Conservation (phyloP, 768 basidiomycete genomes). For the Leccinellum albellum region DNA sequence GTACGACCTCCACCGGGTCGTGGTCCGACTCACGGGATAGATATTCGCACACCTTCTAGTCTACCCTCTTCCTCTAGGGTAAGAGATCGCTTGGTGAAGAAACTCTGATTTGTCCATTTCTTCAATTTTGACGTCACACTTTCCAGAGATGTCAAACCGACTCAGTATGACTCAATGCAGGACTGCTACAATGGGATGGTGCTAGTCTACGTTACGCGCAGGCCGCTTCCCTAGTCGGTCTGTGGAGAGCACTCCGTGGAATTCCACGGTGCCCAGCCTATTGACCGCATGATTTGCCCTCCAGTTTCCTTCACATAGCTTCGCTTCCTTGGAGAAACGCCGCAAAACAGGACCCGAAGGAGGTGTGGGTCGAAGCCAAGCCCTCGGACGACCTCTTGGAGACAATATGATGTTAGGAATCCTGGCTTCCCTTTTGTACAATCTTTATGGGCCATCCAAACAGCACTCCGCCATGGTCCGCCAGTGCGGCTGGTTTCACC, state of each 20-base stretch:
- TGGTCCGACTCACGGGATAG: slow-evolving; percentile 8
- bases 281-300: slow-evolving; percentile 13
- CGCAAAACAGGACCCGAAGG: slow-evolving; percentile 22
- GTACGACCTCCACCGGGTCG: slow-evolving; percentile 7
- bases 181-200: background rate
- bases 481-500: slow-evolving; percentile 12
- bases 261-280: slow-evolving; percentile 7
- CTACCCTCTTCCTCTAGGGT: background rate
- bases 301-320: slow-evolving; percentile 13
- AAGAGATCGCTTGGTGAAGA: background rate
- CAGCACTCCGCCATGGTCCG: background rate
- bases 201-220: slow-evolving; percentile 1
- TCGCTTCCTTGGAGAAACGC: slow-evolving; percentile 17
- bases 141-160: background rate
- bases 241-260: slow-evolving; percentile 20
- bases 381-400: slow-evolving; percentile 9
- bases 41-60: background rate
- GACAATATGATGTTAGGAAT: background rate
- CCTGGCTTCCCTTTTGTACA: slow-evolving; percentile 2
- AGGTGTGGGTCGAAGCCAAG: slow-evolving; percentile 15
- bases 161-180: background rate
- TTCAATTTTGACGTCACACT: background rate
- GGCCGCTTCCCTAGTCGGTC: background rate
- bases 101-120: background rate
- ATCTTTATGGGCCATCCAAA: slow-evolving; percentile 1